Conservation (phyloP, 805 yeast genomes). For the Spencermartinsiella europaea region DNA sequence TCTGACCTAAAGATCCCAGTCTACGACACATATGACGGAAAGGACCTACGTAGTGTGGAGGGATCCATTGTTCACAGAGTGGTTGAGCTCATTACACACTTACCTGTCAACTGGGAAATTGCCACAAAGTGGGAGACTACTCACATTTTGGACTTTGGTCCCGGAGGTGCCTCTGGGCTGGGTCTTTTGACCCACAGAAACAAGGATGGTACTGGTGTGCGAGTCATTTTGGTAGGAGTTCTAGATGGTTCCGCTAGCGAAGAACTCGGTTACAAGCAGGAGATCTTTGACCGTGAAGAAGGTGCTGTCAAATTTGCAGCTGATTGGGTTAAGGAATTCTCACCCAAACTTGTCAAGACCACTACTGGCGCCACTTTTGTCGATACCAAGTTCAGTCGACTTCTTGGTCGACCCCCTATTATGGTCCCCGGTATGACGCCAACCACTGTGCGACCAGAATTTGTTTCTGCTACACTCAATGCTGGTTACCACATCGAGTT, state of each 20-base stretch:
- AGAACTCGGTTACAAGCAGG: slow-evolving; percentile 94
- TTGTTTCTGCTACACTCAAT: slow-evolving; percentile 88
- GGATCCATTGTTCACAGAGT: slow-evolving; percentile 59
- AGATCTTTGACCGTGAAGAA: slow-evolving; percentile 69
- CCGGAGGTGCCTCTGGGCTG: slow-evolving; percentile 96
- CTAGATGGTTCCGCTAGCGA: slow-evolving; percentile 62
- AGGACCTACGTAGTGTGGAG: slow-evolving; percentile 54
- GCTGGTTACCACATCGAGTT: slow-evolving; percentile 97
- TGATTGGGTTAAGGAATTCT: slow-evolving; percentile 85
- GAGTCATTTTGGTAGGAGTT: slow-evolving; percentile 91
- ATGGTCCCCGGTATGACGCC: slow-evolving; percentile 99
- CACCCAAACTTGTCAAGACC: slow-evolving; percentile 80
- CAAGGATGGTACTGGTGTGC: slow-evolving; percentile 97
- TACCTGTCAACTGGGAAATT: slow-evolving; percentile 91
- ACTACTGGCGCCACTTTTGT: slow-evolving; percentile 63
- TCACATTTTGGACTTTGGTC: slow-evolving; percentile 95
- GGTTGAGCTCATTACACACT: slow-evolving; percentile 75
- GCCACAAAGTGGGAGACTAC: slow-evolving; percentile 80
- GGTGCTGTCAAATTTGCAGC: slow-evolving; percentile 71
- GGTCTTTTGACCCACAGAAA: slow-evolving; percentile 95
- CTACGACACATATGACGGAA: slow-evolving; percentile 82
- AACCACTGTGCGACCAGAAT: slow-evolving; percentile 89
- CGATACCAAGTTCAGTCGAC: slow-evolving; percentile 88
- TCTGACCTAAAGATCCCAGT: slow-evolving; percentile 74
- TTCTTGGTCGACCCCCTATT: slow-evolving; percentile 90